Evolutionary conservation across 306 rosid species (phyloP).

Genomic region (Trifolium fragiferum): DNA sequence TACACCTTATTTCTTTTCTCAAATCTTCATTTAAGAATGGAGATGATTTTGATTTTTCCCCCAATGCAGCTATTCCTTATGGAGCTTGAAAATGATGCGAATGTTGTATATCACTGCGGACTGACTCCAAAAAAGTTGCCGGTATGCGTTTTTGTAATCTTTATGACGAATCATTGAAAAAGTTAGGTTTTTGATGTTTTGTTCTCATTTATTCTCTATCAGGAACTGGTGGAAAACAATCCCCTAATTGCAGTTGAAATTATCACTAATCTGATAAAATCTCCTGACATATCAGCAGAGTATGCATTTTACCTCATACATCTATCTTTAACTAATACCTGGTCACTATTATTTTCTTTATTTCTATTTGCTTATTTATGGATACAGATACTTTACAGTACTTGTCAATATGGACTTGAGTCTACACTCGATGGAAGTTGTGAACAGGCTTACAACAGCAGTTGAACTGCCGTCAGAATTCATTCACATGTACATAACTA

Average conservation of each 20-base stretch:
- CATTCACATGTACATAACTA: constrained; percentile 93
- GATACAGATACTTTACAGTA: constrained; percentile 90
- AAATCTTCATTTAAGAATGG: constrained; percentile 41
- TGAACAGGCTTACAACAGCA: constrained; percentile 96
- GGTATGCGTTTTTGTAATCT: constrained; percentile 54
- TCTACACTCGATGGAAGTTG: constrained; percentile 99
- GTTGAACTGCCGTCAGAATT: constrained; percentile 94
- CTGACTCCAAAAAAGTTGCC: constrained; percentile 94
- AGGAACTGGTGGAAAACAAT: constrained; percentile 97
- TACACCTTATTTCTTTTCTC: constrained; percentile 38
- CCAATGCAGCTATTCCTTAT: constrained; percentile 75
- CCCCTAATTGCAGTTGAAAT: constrained; percentile 95
- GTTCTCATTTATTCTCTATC: constrained; percentile 42
- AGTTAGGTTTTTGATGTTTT: constrained; percentile 30
- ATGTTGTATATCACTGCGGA: constrained; percentile 97
- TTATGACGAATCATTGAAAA: constrained; percentile 28
- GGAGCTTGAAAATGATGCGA: constrained; percentile 82
- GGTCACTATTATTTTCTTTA: constrained; percentile 44
- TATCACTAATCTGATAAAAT: constrained; percentile 86
- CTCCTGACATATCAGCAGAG: constrained; percentile 89
- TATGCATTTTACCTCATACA: constrained; percentile 52
- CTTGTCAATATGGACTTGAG: constrained; percentile 99
- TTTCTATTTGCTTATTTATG: constrained; percentile 51
- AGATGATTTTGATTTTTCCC: constrained; percentile 45
- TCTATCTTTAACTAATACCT: constrained; percentile 26